Conservation (phyloP, 345 rosid genomes). For the Cardamine occulta region DNA sequence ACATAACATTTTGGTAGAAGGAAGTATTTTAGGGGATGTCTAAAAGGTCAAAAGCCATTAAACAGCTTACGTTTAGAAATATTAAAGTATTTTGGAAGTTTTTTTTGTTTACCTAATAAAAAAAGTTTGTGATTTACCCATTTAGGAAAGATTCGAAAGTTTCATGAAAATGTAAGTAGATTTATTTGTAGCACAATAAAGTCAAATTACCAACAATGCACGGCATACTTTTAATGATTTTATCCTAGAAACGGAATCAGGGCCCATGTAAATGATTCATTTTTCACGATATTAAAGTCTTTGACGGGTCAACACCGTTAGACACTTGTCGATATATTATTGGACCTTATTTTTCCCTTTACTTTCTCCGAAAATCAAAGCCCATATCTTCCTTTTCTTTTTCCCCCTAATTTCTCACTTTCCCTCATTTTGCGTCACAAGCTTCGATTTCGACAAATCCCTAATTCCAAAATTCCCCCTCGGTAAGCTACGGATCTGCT, state of each 20-base stretch:
- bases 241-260: not conserved
- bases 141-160: not conserved
- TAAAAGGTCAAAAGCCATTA: not conserved
- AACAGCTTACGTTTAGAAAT: not conserved
- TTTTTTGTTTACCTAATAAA: not conserved
- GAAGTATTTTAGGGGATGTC: not conserved
- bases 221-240: conserved; percentile 6
- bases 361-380: conserved; percentile 20
- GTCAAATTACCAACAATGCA: conserved; percentile 22
- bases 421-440: conserved; percentile 4
- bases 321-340: conserved; percentile 23
- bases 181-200: not conserved
- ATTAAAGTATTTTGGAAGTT: not conserved
- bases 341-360: conserved; percentile 19
- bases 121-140: not conserved
- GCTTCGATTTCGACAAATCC: conserved; percentile 30
- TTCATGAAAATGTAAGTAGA: conserved; percentile 2
- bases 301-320: conserved; percentile 35
- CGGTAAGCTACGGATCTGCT: conserved; percentile 37
- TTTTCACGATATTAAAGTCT: conserved; percentile 1
- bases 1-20: not conserved
- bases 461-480: conserved; percentile 42
- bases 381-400: conserved; percentile 5
- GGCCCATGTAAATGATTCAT: not conserved
- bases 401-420: conserved; percentile 24